Conservation (phyloP, 2,329 filamentous ascomycete genomes). For the Epichloe sp. region DNA sequence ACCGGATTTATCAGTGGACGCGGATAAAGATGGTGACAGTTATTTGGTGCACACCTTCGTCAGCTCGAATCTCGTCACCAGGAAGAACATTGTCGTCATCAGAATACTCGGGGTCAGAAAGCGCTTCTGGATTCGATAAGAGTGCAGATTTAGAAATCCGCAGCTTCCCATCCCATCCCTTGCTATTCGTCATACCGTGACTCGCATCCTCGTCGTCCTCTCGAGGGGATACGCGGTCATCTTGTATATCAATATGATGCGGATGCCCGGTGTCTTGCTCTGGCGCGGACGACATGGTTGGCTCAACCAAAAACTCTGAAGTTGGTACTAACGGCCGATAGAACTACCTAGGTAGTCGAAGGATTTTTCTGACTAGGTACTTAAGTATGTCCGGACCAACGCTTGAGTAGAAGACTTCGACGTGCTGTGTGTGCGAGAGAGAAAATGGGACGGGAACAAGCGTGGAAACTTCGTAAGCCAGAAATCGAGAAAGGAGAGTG, state of each 20-base stretch:
- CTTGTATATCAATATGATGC: conserved; percentile 36
- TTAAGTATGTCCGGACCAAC: neutral
- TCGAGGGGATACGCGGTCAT: conserved; percentile 26
- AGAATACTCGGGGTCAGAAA: conserved; percentile 77
- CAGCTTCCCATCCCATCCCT: conserved; percentile 76
- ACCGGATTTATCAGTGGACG: conserved; percentile 9
- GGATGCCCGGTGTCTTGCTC: conserved; percentile 23
- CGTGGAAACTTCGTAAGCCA: neutral
- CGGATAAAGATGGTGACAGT: neutral
- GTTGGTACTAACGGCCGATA: neutral
- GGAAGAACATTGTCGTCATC: conserved; percentile 54
- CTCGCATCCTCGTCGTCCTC: conserved; percentile 28
- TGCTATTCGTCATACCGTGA: conserved; percentile 42
- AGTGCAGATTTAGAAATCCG: conserved; percentile 50
- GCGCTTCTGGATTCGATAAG: conserved; percentile 64
- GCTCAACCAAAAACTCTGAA: neutral
- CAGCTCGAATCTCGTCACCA: conserved; percentile 64
- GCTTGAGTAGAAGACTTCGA: neutral
- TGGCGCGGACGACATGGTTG: conserved; percentile 17
- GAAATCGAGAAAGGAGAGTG: no score
- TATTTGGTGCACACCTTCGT: conserved; percentile 49
- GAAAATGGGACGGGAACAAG: neutral
- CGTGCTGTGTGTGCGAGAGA: neutral
- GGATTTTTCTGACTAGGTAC: neutral
- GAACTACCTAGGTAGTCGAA: neutral